Conservation (phyloP, 352 stramenopile species). For the Phytophthora brassicae region DNA sequence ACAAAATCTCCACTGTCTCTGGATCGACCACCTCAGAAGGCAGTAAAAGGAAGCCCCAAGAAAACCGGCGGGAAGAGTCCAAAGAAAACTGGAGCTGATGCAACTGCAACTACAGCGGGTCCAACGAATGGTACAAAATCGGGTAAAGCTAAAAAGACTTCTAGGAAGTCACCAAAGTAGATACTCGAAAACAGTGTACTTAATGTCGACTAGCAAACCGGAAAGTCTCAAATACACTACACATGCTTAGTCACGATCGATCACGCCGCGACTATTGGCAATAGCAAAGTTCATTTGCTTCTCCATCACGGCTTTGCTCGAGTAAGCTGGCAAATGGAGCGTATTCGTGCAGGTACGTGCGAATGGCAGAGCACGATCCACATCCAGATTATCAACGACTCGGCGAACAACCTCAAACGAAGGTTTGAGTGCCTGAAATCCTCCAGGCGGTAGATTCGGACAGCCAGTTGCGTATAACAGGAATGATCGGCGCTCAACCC, state of each 20-base stretch:
- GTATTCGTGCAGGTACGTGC: constrained; percentile 87
- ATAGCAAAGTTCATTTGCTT: constrained; percentile 74
- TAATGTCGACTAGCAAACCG: constrained; percentile 18
- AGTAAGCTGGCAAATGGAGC: constrained; percentile 82
- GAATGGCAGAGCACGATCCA: constrained; percentile 79
- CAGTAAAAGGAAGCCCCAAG: constrained; percentile 24
- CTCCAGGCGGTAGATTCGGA: constrained; percentile 75
- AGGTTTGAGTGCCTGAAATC: constrained; percentile 66
- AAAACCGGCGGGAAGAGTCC: constrained; percentile 16
- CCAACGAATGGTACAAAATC: constrained; percentile 9
- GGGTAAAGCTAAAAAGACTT: constrained; percentile 21
- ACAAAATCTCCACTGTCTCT: not conserved
- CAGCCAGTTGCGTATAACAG: constrained; percentile 83
- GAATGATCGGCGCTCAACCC: constrained; percentile 62
- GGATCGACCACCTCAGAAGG: constrained; percentile 9
- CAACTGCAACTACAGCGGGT: constrained; percentile 2
- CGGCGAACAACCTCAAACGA: constrained; percentile 83
- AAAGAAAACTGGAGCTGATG: constrained; percentile 12
- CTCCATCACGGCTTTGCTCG: constrained; percentile 58
- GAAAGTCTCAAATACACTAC: not conserved
- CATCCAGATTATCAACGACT: constrained; percentile 68
- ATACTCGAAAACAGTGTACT: not conserved
- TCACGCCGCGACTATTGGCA: constrained; percentile 79
- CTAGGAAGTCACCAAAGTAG: constrained; percentile 14
- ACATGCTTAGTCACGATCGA: constrained; percentile 74